These are phyloP conservation scores for Capillidium heterosporum DNA, from an alignment of 371 early-diverging fungal species.

Conservation along the genomic window DNA sequence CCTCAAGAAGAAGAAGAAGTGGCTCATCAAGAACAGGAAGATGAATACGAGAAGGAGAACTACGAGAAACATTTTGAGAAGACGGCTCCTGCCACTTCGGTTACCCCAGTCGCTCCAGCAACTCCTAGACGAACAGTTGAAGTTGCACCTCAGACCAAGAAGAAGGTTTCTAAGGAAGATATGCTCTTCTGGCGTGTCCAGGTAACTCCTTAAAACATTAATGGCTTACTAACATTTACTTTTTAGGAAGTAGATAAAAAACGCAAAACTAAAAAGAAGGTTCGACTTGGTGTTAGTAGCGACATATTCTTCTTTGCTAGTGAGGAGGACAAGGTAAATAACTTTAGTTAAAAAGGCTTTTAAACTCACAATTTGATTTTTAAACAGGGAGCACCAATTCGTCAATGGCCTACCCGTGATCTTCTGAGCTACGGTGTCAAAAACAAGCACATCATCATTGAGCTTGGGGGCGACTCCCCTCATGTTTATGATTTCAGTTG, in stretches of 20 bases:
- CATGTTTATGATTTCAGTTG: neutral
- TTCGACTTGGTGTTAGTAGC: constrained; percentile 46
- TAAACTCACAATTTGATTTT: neutral
- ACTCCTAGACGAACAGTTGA: neutral
- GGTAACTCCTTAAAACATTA: neutral
- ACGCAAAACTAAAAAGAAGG: constrained; percentile 56
- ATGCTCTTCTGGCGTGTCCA: constrained; percentile 5
- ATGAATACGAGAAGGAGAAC: too few species aligned
- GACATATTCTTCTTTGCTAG: constrained; percentile 43
- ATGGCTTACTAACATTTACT: neutral
- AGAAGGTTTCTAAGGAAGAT: constrained; percentile 5
- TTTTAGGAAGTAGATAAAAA: constrained; percentile 43
- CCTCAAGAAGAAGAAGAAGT: neutral
- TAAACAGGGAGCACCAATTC: neutral
- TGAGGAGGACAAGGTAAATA: constrained; percentile 41
- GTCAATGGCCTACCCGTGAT: neutral
- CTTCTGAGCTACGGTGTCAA: neutral
- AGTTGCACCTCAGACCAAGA: neutral
- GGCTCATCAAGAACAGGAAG: neutral
- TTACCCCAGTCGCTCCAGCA: neutral
- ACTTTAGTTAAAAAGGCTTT: neutral
- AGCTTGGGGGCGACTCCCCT: neutral
- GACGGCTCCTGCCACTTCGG: too few species aligned
- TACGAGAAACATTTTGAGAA: too few species aligned
- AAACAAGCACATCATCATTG: neutral